Evolutionary conservation across 2,329 filamentous ascomycete genomes (phyloP).

Genomic region (Diaporthe vaccinii): DNA sequence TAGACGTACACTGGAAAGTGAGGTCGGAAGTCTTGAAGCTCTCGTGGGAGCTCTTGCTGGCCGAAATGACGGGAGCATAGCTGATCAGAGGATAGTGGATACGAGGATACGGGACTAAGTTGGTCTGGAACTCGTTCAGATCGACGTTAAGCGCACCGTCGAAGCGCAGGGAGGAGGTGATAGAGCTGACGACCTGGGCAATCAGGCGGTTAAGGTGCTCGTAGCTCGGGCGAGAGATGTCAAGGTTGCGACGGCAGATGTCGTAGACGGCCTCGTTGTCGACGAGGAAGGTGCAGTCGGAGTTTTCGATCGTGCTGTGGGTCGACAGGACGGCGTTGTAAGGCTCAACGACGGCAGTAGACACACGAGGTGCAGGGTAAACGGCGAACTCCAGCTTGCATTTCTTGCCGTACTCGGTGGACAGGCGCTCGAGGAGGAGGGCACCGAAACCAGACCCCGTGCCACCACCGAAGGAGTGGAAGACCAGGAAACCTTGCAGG

Average conservation of each 20-base stretch:
- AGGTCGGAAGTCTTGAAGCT: slow-evolving; percentile 88
- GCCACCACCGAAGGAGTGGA: slow-evolving; percentile 81
- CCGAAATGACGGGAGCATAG: slow-evolving; percentile 79
- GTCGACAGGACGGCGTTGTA: slow-evolving; percentile 82
- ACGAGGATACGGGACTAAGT: slow-evolving; percentile 79
- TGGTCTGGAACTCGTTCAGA: slow-evolving; percentile 84
- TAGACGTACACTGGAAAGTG: slow-evolving; percentile 77
- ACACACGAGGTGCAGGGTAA: slow-evolving; percentile 78
- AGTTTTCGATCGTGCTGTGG: slow-evolving; percentile 82
- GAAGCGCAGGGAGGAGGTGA: slow-evolving; percentile 80
- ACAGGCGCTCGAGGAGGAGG: slow-evolving; percentile 78
- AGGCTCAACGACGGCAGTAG: slow-evolving; percentile 79
- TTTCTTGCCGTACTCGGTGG: slow-evolving; percentile 83
- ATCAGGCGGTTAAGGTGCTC: slow-evolving; percentile 81
- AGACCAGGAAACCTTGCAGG: slow-evolving; percentile 80
- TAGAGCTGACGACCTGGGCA: slow-evolving; percentile 81
- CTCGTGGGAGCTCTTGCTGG: slow-evolving; percentile 84
- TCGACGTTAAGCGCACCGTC: slow-evolving; percentile 81
- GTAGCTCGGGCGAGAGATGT: slow-evolving; percentile 77
- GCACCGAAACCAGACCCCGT: slow-evolving; percentile 81
- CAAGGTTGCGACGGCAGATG: slow-evolving; percentile 80
- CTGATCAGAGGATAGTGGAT: slow-evolving; percentile 82
- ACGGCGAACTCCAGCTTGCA: slow-evolving; percentile 82
- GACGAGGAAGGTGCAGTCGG: slow-evolving; percentile 83
- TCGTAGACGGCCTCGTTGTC: slow-evolving; percentile 83